Evolutionary conservation across 139 green algal species (phyloP).

Genomic region (Chlamydomonas sp.): DNA sequence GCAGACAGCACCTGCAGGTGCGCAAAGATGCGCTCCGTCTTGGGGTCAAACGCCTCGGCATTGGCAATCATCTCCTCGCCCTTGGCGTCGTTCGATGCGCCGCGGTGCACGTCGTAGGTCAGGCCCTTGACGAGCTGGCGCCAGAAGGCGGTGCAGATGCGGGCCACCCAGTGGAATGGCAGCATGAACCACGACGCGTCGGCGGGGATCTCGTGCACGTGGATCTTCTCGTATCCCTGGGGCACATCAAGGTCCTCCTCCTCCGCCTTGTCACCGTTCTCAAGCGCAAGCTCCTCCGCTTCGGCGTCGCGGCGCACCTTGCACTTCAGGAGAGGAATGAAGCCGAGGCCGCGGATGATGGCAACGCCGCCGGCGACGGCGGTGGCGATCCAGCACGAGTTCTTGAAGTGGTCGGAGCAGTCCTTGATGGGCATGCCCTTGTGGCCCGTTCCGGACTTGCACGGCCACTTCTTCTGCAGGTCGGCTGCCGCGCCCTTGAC

Average conservation of each 20-base stretch:
- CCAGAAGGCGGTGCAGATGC: background rate
- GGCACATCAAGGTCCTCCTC: too few species aligned
- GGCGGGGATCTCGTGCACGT: background rate
- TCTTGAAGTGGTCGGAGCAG: slow-evolving; percentile 9
- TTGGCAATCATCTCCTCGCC: slow-evolving; percentile 17
- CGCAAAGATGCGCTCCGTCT: slow-evolving; percentile 62
- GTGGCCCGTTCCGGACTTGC: background rate
- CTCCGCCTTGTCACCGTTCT: too few species aligned
- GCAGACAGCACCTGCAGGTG: slow-evolving; percentile 89
- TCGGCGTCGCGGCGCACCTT: too few species aligned
- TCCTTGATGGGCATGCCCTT: slow-evolving; percentile 6
- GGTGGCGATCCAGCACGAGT: slow-evolving; percentile 12
- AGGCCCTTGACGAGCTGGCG: slow-evolving; percentile 3
- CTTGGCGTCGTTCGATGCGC: background rate
- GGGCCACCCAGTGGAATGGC: background rate
- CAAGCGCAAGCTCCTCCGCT: too few species aligned
- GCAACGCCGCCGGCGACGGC: background rate
- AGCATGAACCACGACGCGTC: slow-evolving; percentile 6
- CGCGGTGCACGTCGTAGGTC: slow-evolving; percentile 13
- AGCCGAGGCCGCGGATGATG: background rate
- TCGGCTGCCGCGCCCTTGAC: slow-evolving; percentile 14
- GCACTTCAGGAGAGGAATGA: too few species aligned
- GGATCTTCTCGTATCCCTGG: too few species aligned
- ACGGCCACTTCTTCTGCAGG: slow-evolving; percentile 9
- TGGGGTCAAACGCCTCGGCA: slow-evolving; percentile 52